These are phyloP conservation scores for Wickerhamiella brachini DNA, from an alignment of 805 yeast genomes.

Conservation along the genomic window DNA sequence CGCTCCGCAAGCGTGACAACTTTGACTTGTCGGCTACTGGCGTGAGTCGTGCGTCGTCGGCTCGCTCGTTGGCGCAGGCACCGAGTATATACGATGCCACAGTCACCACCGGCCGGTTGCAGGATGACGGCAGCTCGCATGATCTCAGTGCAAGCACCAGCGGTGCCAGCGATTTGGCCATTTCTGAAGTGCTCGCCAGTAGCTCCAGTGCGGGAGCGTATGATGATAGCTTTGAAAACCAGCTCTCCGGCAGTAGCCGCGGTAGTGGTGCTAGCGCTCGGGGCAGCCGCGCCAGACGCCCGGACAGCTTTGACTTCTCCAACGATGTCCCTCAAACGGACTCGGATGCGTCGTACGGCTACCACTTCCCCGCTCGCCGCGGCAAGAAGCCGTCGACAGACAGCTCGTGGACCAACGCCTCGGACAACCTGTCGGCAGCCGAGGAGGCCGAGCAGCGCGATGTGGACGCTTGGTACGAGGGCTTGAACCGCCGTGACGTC, in stretches of 20 bases:
- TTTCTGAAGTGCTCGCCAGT: background rate
- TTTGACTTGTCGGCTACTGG: background rate
- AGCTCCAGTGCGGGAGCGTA: background rate
- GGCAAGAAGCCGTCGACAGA: background rate
- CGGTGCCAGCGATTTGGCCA: background rate
- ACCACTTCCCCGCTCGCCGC: background rate
- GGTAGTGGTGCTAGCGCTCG: too few relatives aligned
- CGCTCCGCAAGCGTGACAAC: background rate
- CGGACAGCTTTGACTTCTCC: background rate
- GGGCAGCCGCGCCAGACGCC: too few relatives aligned
- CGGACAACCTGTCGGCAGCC: slow-evolving; percentile 5
- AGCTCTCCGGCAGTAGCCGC: background rate
- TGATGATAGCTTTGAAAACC: background rate
- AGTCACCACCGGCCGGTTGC: background rate
- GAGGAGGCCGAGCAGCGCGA: slow-evolving; percentile 23
- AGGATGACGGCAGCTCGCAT: background rate
- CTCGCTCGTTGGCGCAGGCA: background rate
- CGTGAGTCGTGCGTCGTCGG: background rate
- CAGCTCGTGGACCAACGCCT: slow-evolving; percentile 1
- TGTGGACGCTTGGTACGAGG: slow-evolving; percentile 24
- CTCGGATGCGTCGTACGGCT: background rate
- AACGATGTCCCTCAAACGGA: background rate
- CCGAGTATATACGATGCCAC: background rate
- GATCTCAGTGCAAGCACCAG: background rate
- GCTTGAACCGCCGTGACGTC: slow-evolving; percentile 16